These are phyloP conservation scores for Eucalyptus tenuipes DNA, from an alignment of 345 rosid genomes.

Conservation along the genomic window DNA sequence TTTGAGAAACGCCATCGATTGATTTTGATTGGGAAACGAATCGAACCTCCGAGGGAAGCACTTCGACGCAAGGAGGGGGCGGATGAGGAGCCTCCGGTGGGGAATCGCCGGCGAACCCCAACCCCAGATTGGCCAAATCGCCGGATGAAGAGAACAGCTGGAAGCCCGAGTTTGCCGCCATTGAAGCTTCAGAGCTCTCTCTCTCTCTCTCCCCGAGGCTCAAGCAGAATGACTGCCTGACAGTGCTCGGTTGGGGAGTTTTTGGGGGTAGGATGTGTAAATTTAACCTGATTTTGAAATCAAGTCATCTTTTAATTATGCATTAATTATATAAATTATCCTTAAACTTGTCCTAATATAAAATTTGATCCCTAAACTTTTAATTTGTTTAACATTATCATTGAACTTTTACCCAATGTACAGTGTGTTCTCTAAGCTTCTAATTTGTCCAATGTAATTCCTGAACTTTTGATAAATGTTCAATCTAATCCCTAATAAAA, in stretches of 20 bases:
- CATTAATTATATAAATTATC: too few relatives aligned
- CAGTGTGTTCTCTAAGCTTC: accelerated
- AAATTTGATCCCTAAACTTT: accelerated
- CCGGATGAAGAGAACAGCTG: slow-evolving; percentile 6
- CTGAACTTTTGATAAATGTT: too few relatives aligned
- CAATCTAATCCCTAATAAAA: too few relatives aligned
- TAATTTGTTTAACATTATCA: background rate
- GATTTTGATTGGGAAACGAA: background rate
- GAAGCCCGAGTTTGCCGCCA: slow-evolving; percentile 9
- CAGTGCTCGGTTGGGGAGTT: background rate
- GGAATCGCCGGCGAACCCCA: slow-evolving; percentile 36
- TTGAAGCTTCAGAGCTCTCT: background rate
- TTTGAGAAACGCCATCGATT: background rate
- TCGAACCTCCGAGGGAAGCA: slow-evolving; percentile 49
- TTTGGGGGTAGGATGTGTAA: background rate
- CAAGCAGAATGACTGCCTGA: background rate
- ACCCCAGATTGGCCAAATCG: slow-evolving; percentile 1
- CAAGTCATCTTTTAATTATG: background rate
- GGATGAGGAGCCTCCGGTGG: slow-evolving; percentile 43
- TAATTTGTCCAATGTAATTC: accelerated
- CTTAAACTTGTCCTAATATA: background rate
- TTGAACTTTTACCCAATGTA: background rate
- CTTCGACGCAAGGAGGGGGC: slow-evolving; percentile 65
- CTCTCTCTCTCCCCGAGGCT: background rate
- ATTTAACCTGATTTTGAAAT: background rate